Conservation (phyloP, 176 grass and related monocot genomes). For the Carex scoparia region DNA sequence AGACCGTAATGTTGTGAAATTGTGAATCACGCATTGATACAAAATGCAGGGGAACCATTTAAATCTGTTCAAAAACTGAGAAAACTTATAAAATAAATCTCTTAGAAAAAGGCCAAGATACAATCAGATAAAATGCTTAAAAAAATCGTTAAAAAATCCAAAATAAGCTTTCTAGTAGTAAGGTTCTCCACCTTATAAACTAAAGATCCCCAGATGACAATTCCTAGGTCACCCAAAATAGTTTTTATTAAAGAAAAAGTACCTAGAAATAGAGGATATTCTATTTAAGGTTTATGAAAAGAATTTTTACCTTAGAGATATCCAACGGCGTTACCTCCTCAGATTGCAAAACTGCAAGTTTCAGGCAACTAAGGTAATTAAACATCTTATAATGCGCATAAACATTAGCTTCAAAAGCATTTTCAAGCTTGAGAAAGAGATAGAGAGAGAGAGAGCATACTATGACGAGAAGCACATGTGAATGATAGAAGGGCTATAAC, state of each 20-base stretch:
- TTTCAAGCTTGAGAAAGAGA: background rate
- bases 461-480: conserved; percentile 19
- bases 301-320: conserved; percentile 22
- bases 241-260: background rate
- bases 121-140: background rate
- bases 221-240: background rate
- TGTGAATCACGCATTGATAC: background rate
- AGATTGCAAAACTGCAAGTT: conserved; percentile 18
- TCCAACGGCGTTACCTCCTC: conserved; percentile 7
- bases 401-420: background rate
- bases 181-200: background rate
- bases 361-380: background rate
- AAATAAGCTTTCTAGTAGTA: background rate
- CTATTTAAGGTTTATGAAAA: background rate
- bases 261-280: background rate
- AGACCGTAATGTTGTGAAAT: background rate
- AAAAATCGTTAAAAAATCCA: background rate
- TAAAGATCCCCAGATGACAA: background rate
- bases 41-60: background rate
- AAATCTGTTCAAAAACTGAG: background rate
- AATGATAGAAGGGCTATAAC: conserved; percentile 16
- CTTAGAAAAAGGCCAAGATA: background rate
- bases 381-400: background rate
- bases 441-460: background rate
- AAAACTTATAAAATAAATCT: background rate